Evolutionary conservation across 2,329 filamentous ascomycete species (phyloP).

Genomic region (Fonsecaea erecta): DNA sequence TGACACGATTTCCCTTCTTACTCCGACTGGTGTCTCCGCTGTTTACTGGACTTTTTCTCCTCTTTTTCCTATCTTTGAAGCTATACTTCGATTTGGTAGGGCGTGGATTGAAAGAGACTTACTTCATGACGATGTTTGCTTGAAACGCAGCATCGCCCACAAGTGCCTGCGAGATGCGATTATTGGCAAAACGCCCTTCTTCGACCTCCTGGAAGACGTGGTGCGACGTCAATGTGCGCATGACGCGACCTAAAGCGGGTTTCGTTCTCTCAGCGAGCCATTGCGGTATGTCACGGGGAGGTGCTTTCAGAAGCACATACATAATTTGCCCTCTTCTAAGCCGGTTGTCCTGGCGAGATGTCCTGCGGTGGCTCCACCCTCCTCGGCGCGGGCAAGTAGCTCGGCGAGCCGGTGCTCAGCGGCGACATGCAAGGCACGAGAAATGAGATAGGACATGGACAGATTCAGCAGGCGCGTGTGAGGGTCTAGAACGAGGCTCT

Average conservation of each 20-base stretch:
- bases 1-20: too few relatives aligned
- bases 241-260: slow-evolving; percentile 9
- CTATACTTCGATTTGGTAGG: background rate
- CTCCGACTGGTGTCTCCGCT: background rate
- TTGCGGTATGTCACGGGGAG: background rate
- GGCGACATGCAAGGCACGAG: slow-evolving; percentile 16
- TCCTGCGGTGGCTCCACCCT: background rate
- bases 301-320: background rate
- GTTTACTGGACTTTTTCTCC: background rate
- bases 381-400: slow-evolving; percentile 1
- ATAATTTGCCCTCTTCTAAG: background rate
- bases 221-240: slow-evolving; percentile 15
- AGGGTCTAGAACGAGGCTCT: slow-evolving; percentile 17
- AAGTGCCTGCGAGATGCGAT: slow-evolving; percentile 12
- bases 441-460: slow-evolving; percentile 9
- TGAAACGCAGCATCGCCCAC: slow-evolving; percentile 10
- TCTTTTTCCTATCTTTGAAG: background rate
- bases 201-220: slow-evolving; percentile 16
- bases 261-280: slow-evolving; percentile 10
- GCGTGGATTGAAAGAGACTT: background rate
- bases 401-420: slow-evolving; percentile 16
- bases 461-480: slow-evolving; percentile 11
- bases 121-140: slow-evolving; percentile 17
- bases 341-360: slow-evolving; percentile 2
- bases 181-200: slow-evolving; percentile 16